Base-by-base conservation (phyloP, 495 filamentous ascomycete species). In the Penicillium atrosanguineum region DNA sequence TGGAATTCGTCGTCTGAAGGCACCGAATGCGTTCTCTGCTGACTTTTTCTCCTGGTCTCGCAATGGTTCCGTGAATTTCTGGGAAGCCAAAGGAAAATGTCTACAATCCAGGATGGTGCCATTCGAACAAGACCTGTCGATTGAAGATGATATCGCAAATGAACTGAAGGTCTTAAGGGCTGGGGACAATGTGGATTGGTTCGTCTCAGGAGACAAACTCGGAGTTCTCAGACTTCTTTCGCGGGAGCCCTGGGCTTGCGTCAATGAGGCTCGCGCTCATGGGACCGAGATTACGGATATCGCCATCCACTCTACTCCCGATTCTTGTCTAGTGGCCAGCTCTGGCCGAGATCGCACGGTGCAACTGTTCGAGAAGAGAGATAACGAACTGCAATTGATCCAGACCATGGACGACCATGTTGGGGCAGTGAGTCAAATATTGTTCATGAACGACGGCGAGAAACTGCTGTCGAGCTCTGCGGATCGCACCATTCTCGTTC, bases 21-120 rank as follows among this genome's bases (percentile, higher is more conserved):
- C 67, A 26, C 76, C 81, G 0, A 86, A 87, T 55, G 60, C 68
- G 7, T 64, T 81, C 1, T 71, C 79, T 9, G 86, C 89, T 2
- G 80, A 85, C 25, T 95, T 97, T 65, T 87, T 89, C 59, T 96
- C 91, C 0, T 97, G 90, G 89, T 89, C 91, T 9, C 80, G 79
- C 43, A 82, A 81, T 51, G 94, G 94, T 5, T 78, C 74, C 21
- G 82, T 97, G 37, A 80, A 88, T 31, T 84, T 94, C 61, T 98
- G 95, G 94, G 77, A 84, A 59, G 68, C 81, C 7, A 80, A 87
- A 14, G 95, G 94, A 37, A 76, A 78, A 40, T 83, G 86, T 51
- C 81, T 74, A 44, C 76, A 75, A 20, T 80, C 83, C n/a, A 76
- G 87, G 48, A 67, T 79, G 12, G 79, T 95, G 28, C 75, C 83